A percentile compares a stretch with the other conserved stretches of the same genome.
These are phyloP conservation scores for Postia placenta DNA, from an alignment of 768 basidiomycete species.

Conservation along the genomic window DNA sequence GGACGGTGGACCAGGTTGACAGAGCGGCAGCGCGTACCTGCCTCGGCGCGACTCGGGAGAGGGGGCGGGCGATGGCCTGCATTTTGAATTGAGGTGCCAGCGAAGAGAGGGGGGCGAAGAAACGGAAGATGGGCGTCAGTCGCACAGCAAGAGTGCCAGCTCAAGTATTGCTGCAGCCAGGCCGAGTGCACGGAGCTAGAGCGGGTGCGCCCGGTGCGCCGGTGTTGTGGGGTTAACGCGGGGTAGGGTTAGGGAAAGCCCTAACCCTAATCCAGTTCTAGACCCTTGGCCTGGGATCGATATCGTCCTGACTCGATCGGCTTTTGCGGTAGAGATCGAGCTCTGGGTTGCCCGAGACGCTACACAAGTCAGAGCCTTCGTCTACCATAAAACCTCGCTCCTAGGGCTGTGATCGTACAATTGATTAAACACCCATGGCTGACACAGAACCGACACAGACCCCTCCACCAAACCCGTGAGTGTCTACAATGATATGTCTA, in stretches of 20 bases:
- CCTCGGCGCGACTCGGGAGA: constrained; percentile 46
- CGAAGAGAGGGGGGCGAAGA: not conserved
- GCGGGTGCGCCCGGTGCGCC: not conserved
- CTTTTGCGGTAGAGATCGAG: not conserved
- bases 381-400: not conserved
- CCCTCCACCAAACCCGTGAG: constrained; percentile 14
- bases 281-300: not conserved
- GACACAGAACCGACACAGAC: constrained; percentile 15
- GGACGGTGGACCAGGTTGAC: constrained; percentile 78
- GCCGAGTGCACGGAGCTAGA: constrained; percentile 8
- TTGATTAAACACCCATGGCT: constrained; percentile 16
- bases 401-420: no score
- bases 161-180: not conserved
- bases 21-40: constrained; percentile 36
- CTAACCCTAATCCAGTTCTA: constrained; percentile 8
- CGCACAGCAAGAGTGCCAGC: constrained; percentile 6
- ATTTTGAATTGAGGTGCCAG: constrained; percentile 27
- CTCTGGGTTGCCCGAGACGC: not conserved
- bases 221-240: not conserved
- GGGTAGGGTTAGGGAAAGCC: constrained; percentile 3
- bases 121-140: constrained; percentile 7
- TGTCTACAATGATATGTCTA: no score
- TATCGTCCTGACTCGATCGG: constrained; percentile 1
- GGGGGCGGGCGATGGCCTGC: constrained; percentile 34
- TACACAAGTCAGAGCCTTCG: not conserved